phyloP scores from a whole-genome alignment of 345 rosid genomes.

The Mercurialis annua region DNA sequence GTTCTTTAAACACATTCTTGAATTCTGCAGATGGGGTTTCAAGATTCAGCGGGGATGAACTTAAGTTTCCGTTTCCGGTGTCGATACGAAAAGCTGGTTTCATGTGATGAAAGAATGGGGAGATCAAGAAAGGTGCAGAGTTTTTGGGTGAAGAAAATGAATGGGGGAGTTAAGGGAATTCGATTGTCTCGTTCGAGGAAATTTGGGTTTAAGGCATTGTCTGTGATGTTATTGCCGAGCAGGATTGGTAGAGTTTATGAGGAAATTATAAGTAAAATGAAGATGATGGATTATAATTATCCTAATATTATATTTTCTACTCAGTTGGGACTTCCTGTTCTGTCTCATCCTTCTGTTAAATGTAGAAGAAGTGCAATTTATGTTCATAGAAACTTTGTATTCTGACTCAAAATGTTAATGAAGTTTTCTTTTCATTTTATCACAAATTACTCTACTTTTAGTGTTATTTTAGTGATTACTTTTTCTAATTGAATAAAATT shows the following conservation, averaged over 20 bases:
- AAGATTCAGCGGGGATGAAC: neutral
- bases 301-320: slow-evolving; percentile 58
- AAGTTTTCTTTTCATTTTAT: neutral
- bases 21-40: slow-evolving; percentile 28
- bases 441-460: too few species aligned
- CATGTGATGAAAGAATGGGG: slow-evolving; percentile 13
- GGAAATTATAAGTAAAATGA: slow-evolving; percentile 41
- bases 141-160: slow-evolving; percentile 44
- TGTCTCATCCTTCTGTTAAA: slow-evolving; percentile 37
- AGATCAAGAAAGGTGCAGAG: slow-evolving; percentile 28
- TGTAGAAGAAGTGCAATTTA: neutral
- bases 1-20: too few species aligned
- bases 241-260: slow-evolving; percentile 42
- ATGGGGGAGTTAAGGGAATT: slow-evolving; percentile 47
- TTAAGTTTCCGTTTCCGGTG: slow-evolving; percentile 31
- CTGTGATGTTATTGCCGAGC: slow-evolving; percentile 22
- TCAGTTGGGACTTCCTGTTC: slow-evolving; percentile 67
- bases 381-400: neutral
- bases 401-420: neutral
- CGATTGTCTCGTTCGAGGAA: slow-evolving; percentile 53
- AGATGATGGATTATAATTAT: slow-evolving; percentile 41
- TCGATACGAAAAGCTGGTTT: slow-evolving; percentile 28
- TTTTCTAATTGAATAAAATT: too few species aligned
- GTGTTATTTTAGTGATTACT: too few species aligned
- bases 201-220: slow-evolving; percentile 44